Evolutionary conservation across 345 rosid genomes (phyloP).

Genomic region (Ceriops decandra): DNA sequence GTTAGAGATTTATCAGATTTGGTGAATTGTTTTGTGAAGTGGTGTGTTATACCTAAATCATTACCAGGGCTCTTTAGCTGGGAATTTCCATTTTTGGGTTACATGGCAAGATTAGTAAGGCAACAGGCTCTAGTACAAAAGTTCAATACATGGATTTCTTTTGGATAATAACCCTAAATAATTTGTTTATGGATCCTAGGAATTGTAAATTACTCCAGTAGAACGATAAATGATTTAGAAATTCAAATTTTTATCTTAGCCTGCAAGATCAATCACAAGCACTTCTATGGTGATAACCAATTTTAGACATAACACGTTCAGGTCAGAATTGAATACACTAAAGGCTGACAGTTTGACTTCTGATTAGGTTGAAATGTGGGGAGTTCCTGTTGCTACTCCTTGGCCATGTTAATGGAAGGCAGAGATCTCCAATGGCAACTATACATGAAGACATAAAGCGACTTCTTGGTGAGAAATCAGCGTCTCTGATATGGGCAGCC

Average conservation of each 20-base stretch:
- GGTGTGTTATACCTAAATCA: not conserved
- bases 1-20: not conserved
- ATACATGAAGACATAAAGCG: conserved; percentile 81
- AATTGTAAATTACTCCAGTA: too few relatives aligned
- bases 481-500: conserved; percentile 97
- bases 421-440: conserved; percentile 70
- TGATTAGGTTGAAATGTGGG: conserved; percentile 79
- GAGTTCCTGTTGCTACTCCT: conserved; percentile 89
- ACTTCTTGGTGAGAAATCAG: conserved; percentile 88
- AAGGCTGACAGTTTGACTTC: not conserved
- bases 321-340: not conserved
- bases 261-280: too few relatives aligned
- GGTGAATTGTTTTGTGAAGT: not conserved
- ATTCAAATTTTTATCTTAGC: too few relatives aligned
- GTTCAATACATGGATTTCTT: too few relatives aligned
- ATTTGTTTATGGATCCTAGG: not conserved
- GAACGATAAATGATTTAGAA: too few relatives aligned
- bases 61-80: not conserved
- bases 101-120: not conserved
- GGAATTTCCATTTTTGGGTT: not conserved
- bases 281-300: too few relatives aligned
- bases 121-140: not conserved
- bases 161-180: too few relatives aligned
- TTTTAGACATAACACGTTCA: too few relatives aligned
- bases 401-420: conserved; percentile 85